Evolutionary conservation across 805 yeast genomes (phyloP), one percentile per base, ranked within the genome.

Genomic region (Barnettozyma botsteinii): DNA sequence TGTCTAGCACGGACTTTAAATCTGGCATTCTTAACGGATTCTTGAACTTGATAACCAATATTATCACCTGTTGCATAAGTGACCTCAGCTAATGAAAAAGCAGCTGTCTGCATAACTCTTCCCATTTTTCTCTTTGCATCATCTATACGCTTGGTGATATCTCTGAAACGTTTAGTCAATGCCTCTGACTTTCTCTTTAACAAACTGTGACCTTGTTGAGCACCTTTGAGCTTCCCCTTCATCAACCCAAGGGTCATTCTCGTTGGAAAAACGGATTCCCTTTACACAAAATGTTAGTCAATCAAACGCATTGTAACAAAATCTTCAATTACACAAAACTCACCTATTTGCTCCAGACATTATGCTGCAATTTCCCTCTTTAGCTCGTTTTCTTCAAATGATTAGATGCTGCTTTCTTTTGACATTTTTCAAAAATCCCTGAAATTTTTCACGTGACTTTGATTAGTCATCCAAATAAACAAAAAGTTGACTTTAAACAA

Each of bases 1-100:
- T 89, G 96, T 53, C 83, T 82, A 13, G 98, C 93, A 51, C 79
- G 77, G 37, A 91, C 93, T 53, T 82, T 83, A 69, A 91, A 88
- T 50, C 98, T 75, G 10, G 98, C 96, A 47, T 77, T 76, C 55
- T 84, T 86, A 31, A 88, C 97, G 37, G 88, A 79, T 65, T 91
- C 98, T 65, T 87, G 96, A 28, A 93, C 96, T 64, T 93, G 97
- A 62, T 87, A 91, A 19, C 88, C 86, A 52, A 91, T 87, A 65
- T 87, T 87, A 56, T 88, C 96, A 43, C 98, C 98, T 3, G 97
- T 91, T 20, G 98, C 98, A 59, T 93, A 93, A 33, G 93, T 82
- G 34, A 91, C 98, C 62, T 91, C 98, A 3, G 98, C 98, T 53
- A 91, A 73, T 7, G 98, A 89, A 62, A 91, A 91, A 1, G 98